Conservation (phyloP, 2,329 filamentous ascomycete genomes). For the Talaromyces sp. region DNA sequence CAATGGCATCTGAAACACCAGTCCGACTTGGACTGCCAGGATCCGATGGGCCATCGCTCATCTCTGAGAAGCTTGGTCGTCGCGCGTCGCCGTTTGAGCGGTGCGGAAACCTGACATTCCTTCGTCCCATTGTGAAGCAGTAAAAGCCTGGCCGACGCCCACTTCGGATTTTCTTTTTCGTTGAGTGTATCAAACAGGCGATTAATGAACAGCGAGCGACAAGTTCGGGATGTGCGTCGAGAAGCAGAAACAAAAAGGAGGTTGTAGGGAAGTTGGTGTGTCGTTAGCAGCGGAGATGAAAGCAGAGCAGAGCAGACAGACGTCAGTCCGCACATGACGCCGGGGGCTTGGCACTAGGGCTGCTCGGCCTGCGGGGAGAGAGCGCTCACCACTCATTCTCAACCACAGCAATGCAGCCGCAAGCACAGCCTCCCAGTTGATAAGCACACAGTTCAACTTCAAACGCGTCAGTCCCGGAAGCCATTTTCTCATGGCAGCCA, state of each 20-base stretch:
- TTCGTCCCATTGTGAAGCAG: constrained; percentile 11
- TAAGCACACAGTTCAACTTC: background rate
- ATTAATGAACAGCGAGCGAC: background rate
- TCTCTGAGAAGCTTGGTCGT: constrained; percentile 10
- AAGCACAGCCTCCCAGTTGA: background rate
- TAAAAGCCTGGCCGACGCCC: background rate
- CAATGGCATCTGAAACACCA: constrained; percentile 20
- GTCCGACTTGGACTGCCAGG: background rate
- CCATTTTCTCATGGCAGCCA: constrained; percentile 28
- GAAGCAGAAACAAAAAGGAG: background rate
- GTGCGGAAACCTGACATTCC: constrained; percentile 11
- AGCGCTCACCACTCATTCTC: background rate
- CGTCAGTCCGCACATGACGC: background rate
- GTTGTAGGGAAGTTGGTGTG: background rate
- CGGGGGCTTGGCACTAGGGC: background rate
- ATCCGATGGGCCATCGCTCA: constrained; percentile 6
- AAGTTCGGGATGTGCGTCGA: background rate
- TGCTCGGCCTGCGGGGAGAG: background rate
- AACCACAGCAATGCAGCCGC: background rate
- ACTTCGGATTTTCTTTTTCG: background rate
- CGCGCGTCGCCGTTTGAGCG: constrained; percentile 11
- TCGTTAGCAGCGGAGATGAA: background rate
- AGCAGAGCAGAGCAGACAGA: background rate
- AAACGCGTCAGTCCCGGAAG: background rate
- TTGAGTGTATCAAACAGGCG: background rate